Base-by-base conservation (phyloP, 805 yeast genomes). In the Candida patagonica region DNA sequence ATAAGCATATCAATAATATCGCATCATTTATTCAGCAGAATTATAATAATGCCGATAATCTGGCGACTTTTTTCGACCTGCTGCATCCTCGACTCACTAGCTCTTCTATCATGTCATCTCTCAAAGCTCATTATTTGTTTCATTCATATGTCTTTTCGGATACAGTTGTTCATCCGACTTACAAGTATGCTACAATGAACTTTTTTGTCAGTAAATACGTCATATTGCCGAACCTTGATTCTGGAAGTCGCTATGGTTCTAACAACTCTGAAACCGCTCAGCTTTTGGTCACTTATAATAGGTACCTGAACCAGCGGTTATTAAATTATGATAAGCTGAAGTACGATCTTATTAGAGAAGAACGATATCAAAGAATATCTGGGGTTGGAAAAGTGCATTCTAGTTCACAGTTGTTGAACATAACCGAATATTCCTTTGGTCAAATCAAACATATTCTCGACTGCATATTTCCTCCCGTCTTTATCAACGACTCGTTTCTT, bases 111-210 rank as follows among this genome's bases (percentile, higher is more conserved):
- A 8, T 23, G 12, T 21, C 41, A 6, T 40, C 42, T 7, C 13
- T 47, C 30, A 44, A 45, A 30, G 51, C 48, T n/a, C 51, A 47
- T 30, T 26, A 37, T 17, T 25, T 47, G 2, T 40, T 45, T 34
- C 51, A 47, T 37, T 26, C 39, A 7, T 37, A 30, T 21, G 34
- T 47, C 19, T 36, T 42, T 17, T 40, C 49, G 26, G 46, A 45
- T 41, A 44, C 26, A 21, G 32, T 26, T 25, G 10, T 32, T 20
- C 33, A 32, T 5, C 38, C 37, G n/a, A 12, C 15, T 10, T 39
- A 13, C 21, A 32, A 26, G 32, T 39, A 32, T 13, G 21, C 16
- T 13, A 13, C 31, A 21, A 17, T 22, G 33, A 34, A 39, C 5
- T 9, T 32, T 13, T 39, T 23, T 24, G 17, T 15, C 27, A 27